Evolutionary conservation across 2,329 filamentous ascomycete species (phyloP).

Genomic region (Xylariomycetidae sp.): DNA sequence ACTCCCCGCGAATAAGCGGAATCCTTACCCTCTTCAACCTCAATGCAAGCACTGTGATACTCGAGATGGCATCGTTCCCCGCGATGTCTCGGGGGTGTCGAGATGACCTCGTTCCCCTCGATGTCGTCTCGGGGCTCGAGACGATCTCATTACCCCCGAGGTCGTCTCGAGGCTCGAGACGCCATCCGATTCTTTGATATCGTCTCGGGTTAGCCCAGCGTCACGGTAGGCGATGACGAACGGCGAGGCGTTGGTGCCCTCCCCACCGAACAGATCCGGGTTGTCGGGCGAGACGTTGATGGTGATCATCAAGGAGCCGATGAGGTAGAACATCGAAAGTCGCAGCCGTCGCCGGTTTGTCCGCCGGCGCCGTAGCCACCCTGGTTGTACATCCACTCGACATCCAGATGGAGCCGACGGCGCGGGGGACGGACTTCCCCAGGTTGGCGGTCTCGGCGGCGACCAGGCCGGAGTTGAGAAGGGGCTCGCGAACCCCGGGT

Average conservation of each 20-base stretch:
- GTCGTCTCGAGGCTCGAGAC: no score
- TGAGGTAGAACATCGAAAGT: constrained; percentile 39
- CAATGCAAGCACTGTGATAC: no score
- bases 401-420: constrained; percentile 53
- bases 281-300: constrained; percentile 38
- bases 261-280: constrained; percentile 33
- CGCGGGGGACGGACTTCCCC: constrained; percentile 35
- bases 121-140: no score
- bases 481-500: no score
- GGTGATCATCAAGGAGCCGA: constrained; percentile 39
- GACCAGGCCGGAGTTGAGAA: constrained; percentile 37
- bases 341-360: constrained; percentile 73
- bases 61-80: no score
- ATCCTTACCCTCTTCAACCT: no score
- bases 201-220: no score
- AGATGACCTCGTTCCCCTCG: no score
- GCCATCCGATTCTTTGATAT: no score
- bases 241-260: constrained; percentile 38
- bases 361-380: constrained; percentile 81
- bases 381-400: constrained; percentile 88
- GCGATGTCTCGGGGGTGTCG: no score
- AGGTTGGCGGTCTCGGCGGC: constrained; percentile 40
- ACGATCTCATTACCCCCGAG: no score
- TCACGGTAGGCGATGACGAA: constrained; percentile 41
- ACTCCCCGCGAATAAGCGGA: no score